Conservation (phyloP, 2,329 filamentous ascomycete genomes). For the Fusarium proliferatum region DNA sequence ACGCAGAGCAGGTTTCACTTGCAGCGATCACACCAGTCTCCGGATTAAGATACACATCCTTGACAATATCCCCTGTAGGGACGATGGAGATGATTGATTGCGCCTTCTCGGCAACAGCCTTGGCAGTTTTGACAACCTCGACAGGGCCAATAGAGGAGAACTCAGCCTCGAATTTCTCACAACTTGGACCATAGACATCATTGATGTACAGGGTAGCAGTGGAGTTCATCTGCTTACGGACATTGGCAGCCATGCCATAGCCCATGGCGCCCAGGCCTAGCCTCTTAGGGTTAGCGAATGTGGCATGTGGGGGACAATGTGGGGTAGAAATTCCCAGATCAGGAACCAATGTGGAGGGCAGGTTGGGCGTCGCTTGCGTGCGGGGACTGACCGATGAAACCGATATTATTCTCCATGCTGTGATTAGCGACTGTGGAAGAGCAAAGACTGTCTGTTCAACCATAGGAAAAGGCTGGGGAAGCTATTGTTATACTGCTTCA, state of each 20-base stretch:
- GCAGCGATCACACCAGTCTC: conserved; percentile 5
- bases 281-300: background rate
- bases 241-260: background rate
- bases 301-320: background rate
- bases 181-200: background rate
- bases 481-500: background rate
- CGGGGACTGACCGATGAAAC: background rate
- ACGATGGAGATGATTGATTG: conserved; percentile 4
- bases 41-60: background rate
- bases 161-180: background rate
- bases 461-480: background rate
- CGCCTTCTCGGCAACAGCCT: background rate
- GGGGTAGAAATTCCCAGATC: background rate
- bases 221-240: background rate
- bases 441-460: background rate
- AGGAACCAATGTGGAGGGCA: background rate
- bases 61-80: background rate
- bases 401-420: background rate
- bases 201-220: background rate
- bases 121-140: background rate
- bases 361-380: background rate
- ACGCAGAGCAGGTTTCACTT: background rate
- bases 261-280: background rate
- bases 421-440: background rate
- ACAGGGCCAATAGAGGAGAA: background rate